Evolutionary conservation across 2,329 filamentous ascomycete species (phyloP).

Genomic region (Geosmithia flava): DNA sequence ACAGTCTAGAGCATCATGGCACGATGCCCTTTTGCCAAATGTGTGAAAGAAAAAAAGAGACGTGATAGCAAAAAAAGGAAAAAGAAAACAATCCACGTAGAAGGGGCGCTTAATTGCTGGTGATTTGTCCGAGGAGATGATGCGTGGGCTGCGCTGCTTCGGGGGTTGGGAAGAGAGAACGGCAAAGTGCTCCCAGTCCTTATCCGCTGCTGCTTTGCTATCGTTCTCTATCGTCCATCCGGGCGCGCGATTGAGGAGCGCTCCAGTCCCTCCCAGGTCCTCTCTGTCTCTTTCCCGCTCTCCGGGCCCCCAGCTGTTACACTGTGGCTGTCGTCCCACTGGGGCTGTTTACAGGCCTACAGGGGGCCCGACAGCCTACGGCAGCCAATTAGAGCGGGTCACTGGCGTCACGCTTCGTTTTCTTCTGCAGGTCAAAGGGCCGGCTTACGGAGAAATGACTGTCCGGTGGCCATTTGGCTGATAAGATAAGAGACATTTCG

Average conservation of each 20-base stretch:
- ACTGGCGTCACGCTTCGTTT: not conserved
- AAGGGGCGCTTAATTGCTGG: not conserved
- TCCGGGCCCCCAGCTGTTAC: too few species aligned
- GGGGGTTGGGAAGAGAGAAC: not conserved
- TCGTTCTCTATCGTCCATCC: constrained; percentile 3
- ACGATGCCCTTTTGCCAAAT: not conserved
- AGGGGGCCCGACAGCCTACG: not conserved
- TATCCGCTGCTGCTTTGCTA: constrained; percentile 3
- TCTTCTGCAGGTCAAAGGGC: too few species aligned
- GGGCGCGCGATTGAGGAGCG: constrained; percentile 1
- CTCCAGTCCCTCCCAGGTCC: not conserved
- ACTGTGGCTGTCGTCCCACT: too few species aligned
- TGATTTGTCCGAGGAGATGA: not conserved
- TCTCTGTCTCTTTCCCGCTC: too few species aligned
- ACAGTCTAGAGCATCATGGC: not conserved
- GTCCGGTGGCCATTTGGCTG: too few species aligned
- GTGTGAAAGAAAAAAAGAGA: not conserved
- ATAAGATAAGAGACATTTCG: too few species aligned
- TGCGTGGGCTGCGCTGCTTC: not conserved
- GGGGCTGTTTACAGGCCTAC: too few species aligned
- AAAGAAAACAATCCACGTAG: not conserved
- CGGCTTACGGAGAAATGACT: too few species aligned
- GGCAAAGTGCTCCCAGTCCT: constrained; percentile 1
- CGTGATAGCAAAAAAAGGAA: not conserved
- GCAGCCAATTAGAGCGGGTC: not conserved